A percentile compares a stretch with the other conserved stretches of the same genome.
phyloP scores from a whole-genome alignment of 2,329 filamentous ascomycete genomes.

The Beauveria sp. region DNA sequence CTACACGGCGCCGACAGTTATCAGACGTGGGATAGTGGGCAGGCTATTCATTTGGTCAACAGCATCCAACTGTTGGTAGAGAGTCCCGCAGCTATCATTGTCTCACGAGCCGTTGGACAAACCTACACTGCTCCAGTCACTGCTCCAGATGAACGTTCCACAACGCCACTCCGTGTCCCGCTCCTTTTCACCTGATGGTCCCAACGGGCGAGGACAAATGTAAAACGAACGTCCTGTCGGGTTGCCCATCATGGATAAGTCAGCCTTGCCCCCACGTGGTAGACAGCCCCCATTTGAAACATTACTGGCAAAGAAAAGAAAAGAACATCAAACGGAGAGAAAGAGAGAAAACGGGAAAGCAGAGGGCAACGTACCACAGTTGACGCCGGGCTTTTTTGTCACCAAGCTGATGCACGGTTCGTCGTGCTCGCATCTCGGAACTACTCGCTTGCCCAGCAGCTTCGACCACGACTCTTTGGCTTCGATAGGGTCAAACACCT shows the following conservation, averaged over 20 bases:
- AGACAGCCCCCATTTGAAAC: neutral
- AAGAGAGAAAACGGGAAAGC: neutral
- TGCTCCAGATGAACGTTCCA: constrained; percentile 69
- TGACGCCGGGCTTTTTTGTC: constrained; percentile 85
- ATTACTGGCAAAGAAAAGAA: neutral
- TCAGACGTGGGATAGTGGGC: neutral
- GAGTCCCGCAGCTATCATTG: too few relatives aligned
- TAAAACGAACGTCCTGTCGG: constrained; percentile 51
- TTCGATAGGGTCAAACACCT: constrained; percentile 59
- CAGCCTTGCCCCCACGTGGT: neutral
- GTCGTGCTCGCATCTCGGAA: constrained; percentile 77
- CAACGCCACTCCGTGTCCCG: constrained; percentile 81
- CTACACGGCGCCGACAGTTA: neutral
- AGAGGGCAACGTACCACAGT: constrained; percentile 48
- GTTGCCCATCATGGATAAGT: neutral
- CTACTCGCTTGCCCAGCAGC: constrained; percentile 65
- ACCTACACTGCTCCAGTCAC: constrained; percentile 41
- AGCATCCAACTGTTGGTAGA: neutral
- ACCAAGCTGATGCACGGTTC: constrained; percentile 78
- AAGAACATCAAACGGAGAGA: too few relatives aligned
- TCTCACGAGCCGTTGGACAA: constrained; percentile 1
- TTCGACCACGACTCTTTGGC: constrained; percentile 80
- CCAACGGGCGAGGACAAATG: constrained; percentile 64
- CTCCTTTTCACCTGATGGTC: constrained; percentile 79
- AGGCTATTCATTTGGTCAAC: neutral